phyloP scores from a whole-genome alignment of 768 basidiomycete species.

The Russula abietina region DNA sequence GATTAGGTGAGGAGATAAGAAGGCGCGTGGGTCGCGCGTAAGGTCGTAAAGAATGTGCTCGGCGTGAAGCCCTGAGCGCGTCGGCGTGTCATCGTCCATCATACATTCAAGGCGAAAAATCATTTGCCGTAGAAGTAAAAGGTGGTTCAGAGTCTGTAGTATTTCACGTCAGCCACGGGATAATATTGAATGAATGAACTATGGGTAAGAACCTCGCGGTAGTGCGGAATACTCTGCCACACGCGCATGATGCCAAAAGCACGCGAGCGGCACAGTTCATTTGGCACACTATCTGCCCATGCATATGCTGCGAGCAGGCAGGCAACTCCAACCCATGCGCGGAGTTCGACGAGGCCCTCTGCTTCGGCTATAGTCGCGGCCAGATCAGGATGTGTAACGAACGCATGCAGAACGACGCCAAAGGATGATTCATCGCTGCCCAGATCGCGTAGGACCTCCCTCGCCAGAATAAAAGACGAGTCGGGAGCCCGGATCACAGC shows the following conservation, averaged over 20 bases:
- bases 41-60: conserved; percentile 64
- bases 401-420: conserved; percentile 67
- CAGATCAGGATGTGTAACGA: conserved; percentile 55
- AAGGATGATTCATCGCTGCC: conserved; percentile 59
- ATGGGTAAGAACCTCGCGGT: conserved; percentile 50
- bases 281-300: conserved; percentile 74
- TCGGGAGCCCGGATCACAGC: conserved; percentile 51
- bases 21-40: conserved; percentile 51
- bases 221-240: conserved; percentile 65
- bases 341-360: conserved; percentile 50
- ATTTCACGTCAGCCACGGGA: conserved; percentile 1
- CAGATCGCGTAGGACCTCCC: conserved; percentile 52
- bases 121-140: conserved; percentile 66
- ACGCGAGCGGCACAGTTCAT: conserved; percentile 57
- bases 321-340: conserved; percentile 62
- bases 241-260: conserved; percentile 54
- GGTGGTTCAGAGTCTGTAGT: conserved; percentile 64
- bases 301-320: conserved; percentile 65
- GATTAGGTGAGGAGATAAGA: conserved; percentile 54
- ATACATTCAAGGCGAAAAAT: conserved; percentile 69
- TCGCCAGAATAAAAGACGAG: conserved; percentile 46
- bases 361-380: conserved; percentile 30
- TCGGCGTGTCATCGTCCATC: conserved; percentile 56
- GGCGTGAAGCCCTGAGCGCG: conserved; percentile 56
- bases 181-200: not conserved